Base-by-base conservation (phyloP, 371 early-diverging fungal genomes). In the Apophysomyces ossiformis region DNA sequence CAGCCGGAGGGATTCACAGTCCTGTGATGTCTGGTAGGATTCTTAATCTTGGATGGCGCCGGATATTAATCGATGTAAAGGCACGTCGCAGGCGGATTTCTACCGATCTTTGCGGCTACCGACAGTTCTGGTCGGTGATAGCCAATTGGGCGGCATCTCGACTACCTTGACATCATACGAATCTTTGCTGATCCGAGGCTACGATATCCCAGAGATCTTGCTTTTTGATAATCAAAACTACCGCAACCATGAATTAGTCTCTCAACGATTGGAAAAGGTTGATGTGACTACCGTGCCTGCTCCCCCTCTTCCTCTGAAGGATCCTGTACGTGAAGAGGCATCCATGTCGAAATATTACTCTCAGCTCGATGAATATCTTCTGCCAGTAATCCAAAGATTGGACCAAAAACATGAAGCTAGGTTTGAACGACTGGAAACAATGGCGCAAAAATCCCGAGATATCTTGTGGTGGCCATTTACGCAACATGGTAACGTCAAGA, bases 391-490 rank as follows among this genome's bases (percentile, higher is more conserved):
- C 1, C 39, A 72, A 21, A 72, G 79, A 6, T 66, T 92, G 60
- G 81, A 87, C 37, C 41, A 66, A 8, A 63, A 57, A 15, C 89
- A 92, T 64, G 65, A 82, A 26, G 67, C 78, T 18, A 73, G 89
- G 3, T 76, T 92, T 61, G 83, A 87, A 54, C 69, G 85, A 21
- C 68, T 91, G 37, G 85, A 87, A 50, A 60, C 77, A 0, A 85
- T 94, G 85, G 85, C 80, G 0, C 72, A 82, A 2, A 79, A 83
- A 61, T 87, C 86, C 0, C 69, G 80, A 36, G 73, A 83, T 4
- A 78, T 75, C 0, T 78, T 94, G 21, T 92, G 94, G 93, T 94
- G 92, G 92, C 94, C 94, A 5, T 94, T 94, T 69, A 94, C 94
- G 0, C 94, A 94, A 62, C 93, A 94, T 58, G 66, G 79, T 16